A percentile compares a stretch with the other conserved stretches of the same genome.
phyloP scores from a whole-genome alignment of 192 early-diverging fungal genomes.

The Podochytrium sp. region DNA sequence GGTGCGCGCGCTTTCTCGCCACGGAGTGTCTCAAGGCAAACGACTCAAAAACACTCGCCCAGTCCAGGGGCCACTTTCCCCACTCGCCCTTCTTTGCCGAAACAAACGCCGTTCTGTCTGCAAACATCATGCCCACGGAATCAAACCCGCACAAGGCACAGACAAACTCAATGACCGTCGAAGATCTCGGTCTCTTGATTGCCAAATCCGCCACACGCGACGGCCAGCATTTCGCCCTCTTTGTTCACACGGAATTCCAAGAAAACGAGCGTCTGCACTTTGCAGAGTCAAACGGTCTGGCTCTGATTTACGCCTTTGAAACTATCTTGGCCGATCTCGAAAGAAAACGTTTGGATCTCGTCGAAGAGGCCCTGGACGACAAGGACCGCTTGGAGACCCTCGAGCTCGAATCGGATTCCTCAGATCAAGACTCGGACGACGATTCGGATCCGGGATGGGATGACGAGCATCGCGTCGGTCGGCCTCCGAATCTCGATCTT shows the following conservation, averaged over 20 bases:
- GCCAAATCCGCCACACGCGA: conserved; percentile 18
- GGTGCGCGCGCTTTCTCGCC: conserved; percentile 13
- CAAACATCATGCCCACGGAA: conserved; percentile 1
- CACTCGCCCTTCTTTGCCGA: conserved; percentile 14
- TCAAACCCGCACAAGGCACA: not conserved
- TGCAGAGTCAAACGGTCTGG: conserved; percentile 6
- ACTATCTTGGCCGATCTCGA: conserved; percentile 23
- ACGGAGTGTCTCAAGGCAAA: conserved; percentile 6
- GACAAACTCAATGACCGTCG: conserved; percentile 28
- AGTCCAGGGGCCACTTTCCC: conserved; percentile 10
- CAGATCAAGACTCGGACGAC: not conserved
- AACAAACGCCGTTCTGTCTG: conserved; percentile 4
- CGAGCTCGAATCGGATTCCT: not conserved
- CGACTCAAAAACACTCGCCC: not conserved
- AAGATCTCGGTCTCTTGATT: conserved; percentile 28
- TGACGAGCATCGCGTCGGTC: not conserved
- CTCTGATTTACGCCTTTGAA: conserved; percentile 24
- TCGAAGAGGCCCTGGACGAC: conserved; percentile 3
- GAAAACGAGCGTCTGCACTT: conserved; percentile 30
- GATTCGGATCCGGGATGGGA: not conserved
- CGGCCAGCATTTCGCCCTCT: conserved; percentile 3
- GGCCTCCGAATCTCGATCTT: not conserved
- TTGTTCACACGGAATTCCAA: conserved; percentile 20
- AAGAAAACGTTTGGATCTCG: conserved; percentile 1
- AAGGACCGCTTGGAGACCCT: not conserved